Evolutionary conservation across 768 basidiomycete species (phyloP), one percentile per base, ranked within the genome.

Genomic region (Phanerodontia chrysosporium): DNA sequence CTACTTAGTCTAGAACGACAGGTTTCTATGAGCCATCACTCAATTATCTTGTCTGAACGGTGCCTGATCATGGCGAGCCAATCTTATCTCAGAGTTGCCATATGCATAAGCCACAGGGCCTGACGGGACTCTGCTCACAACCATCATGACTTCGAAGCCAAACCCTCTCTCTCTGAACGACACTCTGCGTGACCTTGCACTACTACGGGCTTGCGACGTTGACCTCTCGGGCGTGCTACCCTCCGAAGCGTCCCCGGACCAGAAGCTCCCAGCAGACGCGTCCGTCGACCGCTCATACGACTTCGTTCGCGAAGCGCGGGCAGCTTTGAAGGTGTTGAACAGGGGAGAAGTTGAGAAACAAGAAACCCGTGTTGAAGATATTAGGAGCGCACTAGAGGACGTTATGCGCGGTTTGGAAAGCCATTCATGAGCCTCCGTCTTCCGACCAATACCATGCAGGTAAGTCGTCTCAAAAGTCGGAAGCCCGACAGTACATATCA

Each of bases 171-270:
- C 57, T 5, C 76, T 90, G 29, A 70, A 76, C 58, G 79, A 83
- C 57, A 84, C 83, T 7, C 77, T 91, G 36, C 85, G 80, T 13
- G 90, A 92, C 71, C 81, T 92, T 24, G 89, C 90, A 5, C 70
- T 89, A 30, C 73, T 92, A 21, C 82, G 86, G 28, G 82, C 83
- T 27, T 83, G 85, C 10, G 82, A 80, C 24, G 59, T 80, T 46
- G 74, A 79, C 60, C 63, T 81, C 18, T 66, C 74, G 5, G 57
- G 49, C 9, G 52, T 76, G 32, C 68, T 78, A 25, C 24, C 60
- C 3, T 25, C 54, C 6, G 27, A 54, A 1, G 27, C 46, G 53
- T 42, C 55, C 28, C 49, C 61, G 53, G 21, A 32, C 51, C 63
- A 48, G 9, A 32, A 22, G 27, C 21, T 58, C 7, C 35, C 55